Evolutionary conservation across 768 basidiomycete genomes (phyloP), one percentile per base, ranked within the genome.

Genomic region (Piloderma croceum): DNA sequence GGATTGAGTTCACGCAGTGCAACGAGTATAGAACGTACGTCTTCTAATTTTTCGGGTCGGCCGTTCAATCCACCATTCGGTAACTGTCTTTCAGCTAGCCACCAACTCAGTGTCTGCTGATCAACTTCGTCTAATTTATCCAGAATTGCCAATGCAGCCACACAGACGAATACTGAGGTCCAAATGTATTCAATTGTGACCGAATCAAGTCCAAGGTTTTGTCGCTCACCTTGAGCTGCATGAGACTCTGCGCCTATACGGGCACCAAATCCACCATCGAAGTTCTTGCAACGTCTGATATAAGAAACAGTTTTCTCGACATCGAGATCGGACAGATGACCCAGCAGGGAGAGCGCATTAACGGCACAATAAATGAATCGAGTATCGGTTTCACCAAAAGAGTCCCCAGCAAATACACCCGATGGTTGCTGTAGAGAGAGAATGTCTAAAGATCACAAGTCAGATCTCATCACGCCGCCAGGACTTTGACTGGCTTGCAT

Each of bases 21-120:
- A n/a, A 35, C 10, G 33, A 15, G 20, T 12, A 31, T 7, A 31
- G 42, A n/a, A 70, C 81, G 51, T 50, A 94, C 96, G 57, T 98
- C 94, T 64, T 92, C 90, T 24, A 98, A 68, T 64, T 99, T 99
- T 59, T 99, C 90, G 7, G 96, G 96, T n/a, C 96, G 73, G 1
- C 94, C 96, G 50, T 98, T 98, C 44, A 99, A 66, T 0, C 96
- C 96, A 6, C 96, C 96, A 51, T 77, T 90, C 0, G 92, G 85
- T 10, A 96, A 69, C 58, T 99, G 96, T 6, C 96, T 72, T 56
- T 98, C 96, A 5, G 87, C 76, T 3, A 99, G 64, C 96, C 96
- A 98, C 84, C 90, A 93, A 3, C 71, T 84, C 1, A 97, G 65
- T 21, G 79, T 86, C n/a, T 87, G 75, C 2, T 67, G 56, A 53